Base-by-base conservation (phyloP, 2,329 filamentous ascomycete genomes). In the Colletotrichum eleusines region DNA sequence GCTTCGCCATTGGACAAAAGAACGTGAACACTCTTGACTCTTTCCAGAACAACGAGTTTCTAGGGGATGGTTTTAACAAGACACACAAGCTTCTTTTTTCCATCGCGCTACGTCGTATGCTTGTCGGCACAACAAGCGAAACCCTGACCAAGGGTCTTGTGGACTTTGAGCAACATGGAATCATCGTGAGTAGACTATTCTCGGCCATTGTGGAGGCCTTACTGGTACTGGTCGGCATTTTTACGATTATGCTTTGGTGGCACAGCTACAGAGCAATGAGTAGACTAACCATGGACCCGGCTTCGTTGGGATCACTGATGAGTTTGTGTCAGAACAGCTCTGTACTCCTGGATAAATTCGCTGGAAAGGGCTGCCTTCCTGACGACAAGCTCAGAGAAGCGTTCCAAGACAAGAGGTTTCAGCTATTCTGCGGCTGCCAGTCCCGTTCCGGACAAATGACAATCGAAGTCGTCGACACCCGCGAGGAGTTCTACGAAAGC, bases 71-170 rank as follows among this genome's bases (percentile, higher is more conserved):
- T 0, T 82, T 76, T 16, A 18, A 64, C 0, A 50, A 66, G 0
- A 78, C 78, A 0, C 80, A 81, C 31, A 73, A 76, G n/a, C 71
- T 74, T 3, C 7, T 81, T 0, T 83, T 83, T 51, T 77, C 80
- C 0, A 3, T 77, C 0, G 78, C 80, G 0, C 48, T 78, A 0
- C 28, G 54, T 2, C 40, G 58, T 0, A 50, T 74, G 6, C 40
- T 72, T 8, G 11, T 16, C 3, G 50, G 46, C 5, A 1, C 33
- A 3, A 31, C 53, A 1, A 48, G 1, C 6, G 40, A 40, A 3
- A 7, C 6, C 3, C 16, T 23, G 0, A 71, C 53, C 2, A 9
- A 33, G 0, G 28, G 78, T 0, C 51, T 63, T 0, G 26, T 76
- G 0, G 63, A 78, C 0, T 73, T 75, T 48, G 55, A 46, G 0